A percentile compares a stretch with the other conserved stretches of the same genome.
These are phyloP conservation scores for Skeletonema tropicum DNA, from an alignment of 108 stramenopile genomes.

Conservation along the genomic window DNA sequence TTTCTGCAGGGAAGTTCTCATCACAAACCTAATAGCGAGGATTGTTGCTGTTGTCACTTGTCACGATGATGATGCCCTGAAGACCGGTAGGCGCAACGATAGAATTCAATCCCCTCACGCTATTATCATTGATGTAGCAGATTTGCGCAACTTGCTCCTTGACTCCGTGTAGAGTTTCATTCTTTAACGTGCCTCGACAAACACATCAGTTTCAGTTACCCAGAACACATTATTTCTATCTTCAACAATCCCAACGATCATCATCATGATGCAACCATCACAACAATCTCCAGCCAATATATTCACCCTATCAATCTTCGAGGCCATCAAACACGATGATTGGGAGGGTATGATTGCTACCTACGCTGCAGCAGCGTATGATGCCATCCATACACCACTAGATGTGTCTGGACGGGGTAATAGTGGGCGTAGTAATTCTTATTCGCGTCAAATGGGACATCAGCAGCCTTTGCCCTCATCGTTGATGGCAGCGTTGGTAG, in stretches of 20 bases:
- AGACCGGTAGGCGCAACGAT: too few relatives aligned
- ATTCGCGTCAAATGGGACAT: background rate
- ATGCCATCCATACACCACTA: constrained; percentile 31
- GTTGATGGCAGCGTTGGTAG: constrained; percentile 7
- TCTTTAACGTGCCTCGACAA: background rate
- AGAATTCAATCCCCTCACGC: background rate
- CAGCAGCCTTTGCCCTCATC: background rate
- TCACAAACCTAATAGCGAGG: too few relatives aligned
- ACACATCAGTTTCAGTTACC: background rate
- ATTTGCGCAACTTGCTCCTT: background rate
- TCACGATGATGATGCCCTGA: too few relatives aligned
- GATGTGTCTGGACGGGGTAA: constrained; percentile 16
- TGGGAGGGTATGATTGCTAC: constrained; percentile 58
- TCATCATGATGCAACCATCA: background rate
- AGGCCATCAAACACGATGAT: constrained; percentile 59
- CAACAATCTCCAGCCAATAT: background rate
- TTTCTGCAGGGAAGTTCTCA: too few relatives aligned
- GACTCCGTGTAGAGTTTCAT: constrained; percentile 6
- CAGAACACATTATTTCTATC: background rate
- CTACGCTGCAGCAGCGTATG: constrained; percentile 53
- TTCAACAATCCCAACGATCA: background rate
- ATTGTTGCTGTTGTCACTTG: too few relatives aligned
- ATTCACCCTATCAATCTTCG: constrained; percentile 47
- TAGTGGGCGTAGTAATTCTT: background rate
- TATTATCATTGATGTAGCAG: background rate